These are phyloP conservation scores for Alternaria incomplexa DNA, from an alignment of 2,329 filamentous ascomycete species.

Conservation along the genomic window DNA sequence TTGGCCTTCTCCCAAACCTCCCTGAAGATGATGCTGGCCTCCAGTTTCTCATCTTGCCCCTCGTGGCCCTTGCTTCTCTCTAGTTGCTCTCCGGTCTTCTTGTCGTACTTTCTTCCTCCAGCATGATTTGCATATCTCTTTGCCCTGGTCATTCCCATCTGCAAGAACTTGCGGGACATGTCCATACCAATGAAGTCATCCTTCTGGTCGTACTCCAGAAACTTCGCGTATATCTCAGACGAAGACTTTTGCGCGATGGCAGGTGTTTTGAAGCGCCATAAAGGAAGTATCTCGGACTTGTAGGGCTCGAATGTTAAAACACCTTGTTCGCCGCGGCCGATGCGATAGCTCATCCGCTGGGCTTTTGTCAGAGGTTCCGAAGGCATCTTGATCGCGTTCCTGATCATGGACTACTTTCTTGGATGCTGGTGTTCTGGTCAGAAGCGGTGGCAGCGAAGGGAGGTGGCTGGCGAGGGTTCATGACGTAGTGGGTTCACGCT, in stretches of 20 bases:
- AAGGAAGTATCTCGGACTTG: conserved; percentile 64
- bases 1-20: conserved; percentile 57
- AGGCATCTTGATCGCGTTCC: conserved; percentile 9
- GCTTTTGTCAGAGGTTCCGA: conserved; percentile 28
- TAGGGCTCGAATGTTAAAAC: conserved; percentile 70
- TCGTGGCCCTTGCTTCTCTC: conserved; percentile 54
- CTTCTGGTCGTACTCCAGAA: conserved; percentile 58
- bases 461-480: conserved; percentile 6
- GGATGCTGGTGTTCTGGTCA: not conserved
- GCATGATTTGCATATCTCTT: conserved; percentile 64
- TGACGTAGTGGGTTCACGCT: conserved; percentile 28
- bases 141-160: conserved; percentile 70
- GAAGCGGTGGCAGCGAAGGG: not conserved
- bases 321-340: conserved; percentile 66
- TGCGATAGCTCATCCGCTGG: conserved; percentile 60
- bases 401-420: not conserved
- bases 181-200: conserved; percentile 69
- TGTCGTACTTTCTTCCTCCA: conserved; percentile 63
- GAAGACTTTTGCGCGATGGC: conserved; percentile 60
- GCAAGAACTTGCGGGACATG: conserved; percentile 68
- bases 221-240: conserved; percentile 56
- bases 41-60: conserved; percentile 58
- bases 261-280: conserved; percentile 65
- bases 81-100: conserved; percentile 48
- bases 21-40: conserved; percentile 58